Conservation (phyloP, 768 basidiomycete species). For the Kondoa malvinella region DNA sequence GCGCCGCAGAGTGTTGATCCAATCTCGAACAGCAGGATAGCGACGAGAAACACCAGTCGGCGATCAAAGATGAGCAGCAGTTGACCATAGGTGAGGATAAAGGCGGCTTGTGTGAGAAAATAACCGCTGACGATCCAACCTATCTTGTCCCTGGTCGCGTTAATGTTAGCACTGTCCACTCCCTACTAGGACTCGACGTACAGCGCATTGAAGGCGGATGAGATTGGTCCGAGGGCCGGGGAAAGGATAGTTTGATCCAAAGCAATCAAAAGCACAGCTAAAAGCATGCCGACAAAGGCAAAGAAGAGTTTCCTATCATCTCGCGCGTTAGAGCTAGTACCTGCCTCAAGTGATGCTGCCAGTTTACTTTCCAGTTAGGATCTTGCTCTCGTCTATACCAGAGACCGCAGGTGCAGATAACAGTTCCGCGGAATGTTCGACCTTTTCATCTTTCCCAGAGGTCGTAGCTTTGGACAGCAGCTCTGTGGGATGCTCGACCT, state of each 20-base stretch:
- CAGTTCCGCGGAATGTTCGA: too few relatives aligned
- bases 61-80: slow-evolving; percentile 29
- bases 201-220: not conserved
- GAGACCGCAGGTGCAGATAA: too few relatives aligned
- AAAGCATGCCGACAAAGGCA: not conserved
- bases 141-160: slow-evolving; percentile 27
- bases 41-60: slow-evolving; percentile 28
- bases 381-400: not conserved
- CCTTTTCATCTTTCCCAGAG: too few relatives aligned
- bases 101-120: slow-evolving; percentile 14
- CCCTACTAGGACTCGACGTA: too few relatives aligned
- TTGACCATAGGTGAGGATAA: slow-evolving; percentile 31
- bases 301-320: not conserved
- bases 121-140: slow-evolving; percentile 27
- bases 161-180: too few relatives aligned
- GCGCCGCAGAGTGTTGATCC: slow-evolving; percentile 37
- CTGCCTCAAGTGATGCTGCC: too few relatives aligned
- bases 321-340: too few relatives aligned
- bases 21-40: slow-evolving; percentile 29
- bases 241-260: not conserved
- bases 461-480: too few relatives aligned
- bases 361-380: not conserved
- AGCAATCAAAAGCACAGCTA: not conserved
- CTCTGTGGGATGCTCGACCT: too few relatives aligned
- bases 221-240: not conserved